These are phyloP conservation scores for Exophiala aquamarina DNA, from an alignment of 2,329 filamentous ascomycete species.

Conservation along the genomic window DNA sequence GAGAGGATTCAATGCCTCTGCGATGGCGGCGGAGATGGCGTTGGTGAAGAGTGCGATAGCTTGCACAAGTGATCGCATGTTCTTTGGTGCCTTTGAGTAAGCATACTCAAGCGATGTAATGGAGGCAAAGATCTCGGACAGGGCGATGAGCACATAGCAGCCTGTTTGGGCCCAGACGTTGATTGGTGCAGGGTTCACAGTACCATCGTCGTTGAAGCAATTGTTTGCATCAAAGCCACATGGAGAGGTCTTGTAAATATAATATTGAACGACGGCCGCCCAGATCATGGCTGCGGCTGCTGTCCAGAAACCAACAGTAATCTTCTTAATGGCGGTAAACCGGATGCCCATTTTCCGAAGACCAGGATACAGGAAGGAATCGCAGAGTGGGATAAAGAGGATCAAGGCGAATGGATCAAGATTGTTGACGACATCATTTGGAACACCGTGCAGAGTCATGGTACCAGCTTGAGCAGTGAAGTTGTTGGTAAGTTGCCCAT, in stretches of 20 bases:
- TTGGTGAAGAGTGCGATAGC: slow-evolving; percentile 69
- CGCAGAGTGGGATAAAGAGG: slow-evolving; percentile 38
- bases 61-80: slow-evolving; percentile 74
- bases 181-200: slow-evolving; percentile 20
- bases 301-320: slow-evolving; percentile 57
- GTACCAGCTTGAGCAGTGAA: slow-evolving; percentile 52
- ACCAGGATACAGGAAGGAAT: slow-evolving; percentile 56
- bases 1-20: slow-evolving; percentile 66
- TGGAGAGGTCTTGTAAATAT: slow-evolving; percentile 57
- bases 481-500: slow-evolving; percentile 51
- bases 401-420: slow-evolving; percentile 62
- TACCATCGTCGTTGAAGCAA: slow-evolving; percentile 30
- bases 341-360: slow-evolving; percentile 53
- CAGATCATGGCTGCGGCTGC: slow-evolving; percentile 55
- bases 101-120: slow-evolving; percentile 72
- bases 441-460: slow-evolving; percentile 53
- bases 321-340: slow-evolving; percentile 58
- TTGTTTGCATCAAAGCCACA: slow-evolving; percentile 52
- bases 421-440: slow-evolving; percentile 62
- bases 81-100: slow-evolving; percentile 71
- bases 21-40: slow-evolving; percentile 67
- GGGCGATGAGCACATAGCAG: slow-evolving; percentile 53
- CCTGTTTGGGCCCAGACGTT: slow-evolving; percentile 49
- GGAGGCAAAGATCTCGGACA: slow-evolving; percentile 61
- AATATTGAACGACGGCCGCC: slow-evolving; percentile 57